A percentile compares a stretch with the other conserved stretches of the same genome.
These are phyloP conservation scores for Fusarium graminum DNA, from an alignment of 2,329 filamentous ascomycete species.

Conservation along the genomic window DNA sequence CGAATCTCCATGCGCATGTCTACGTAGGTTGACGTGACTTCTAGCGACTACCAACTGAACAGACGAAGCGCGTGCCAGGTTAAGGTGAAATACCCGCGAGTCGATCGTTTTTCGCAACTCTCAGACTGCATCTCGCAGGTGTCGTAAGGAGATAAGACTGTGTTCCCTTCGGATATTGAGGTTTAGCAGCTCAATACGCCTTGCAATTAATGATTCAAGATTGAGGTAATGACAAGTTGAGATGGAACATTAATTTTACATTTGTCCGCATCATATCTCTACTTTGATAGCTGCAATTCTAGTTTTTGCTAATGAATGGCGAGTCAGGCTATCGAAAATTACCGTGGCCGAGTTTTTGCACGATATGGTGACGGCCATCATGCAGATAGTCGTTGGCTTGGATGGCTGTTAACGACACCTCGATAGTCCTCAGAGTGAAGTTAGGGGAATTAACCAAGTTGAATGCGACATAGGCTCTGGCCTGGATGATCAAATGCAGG, in stretches of 20 bases:
- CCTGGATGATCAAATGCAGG: no score
- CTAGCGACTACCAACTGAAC: conserved; percentile 51
- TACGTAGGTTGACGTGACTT: conserved; percentile 47
- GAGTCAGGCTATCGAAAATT: conserved; percentile 54
- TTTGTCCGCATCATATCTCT: conserved; percentile 41
- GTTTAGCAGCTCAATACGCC: conserved; percentile 45
- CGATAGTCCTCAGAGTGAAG: conserved; percentile 46
- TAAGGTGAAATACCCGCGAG: conserved; percentile 44
- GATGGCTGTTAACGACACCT: conserved; percentile 56
- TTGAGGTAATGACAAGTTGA: conserved; percentile 1
- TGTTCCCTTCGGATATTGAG: conserved; percentile 49
- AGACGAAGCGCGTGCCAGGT: conserved; percentile 48
- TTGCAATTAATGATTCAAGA: conserved; percentile 26
- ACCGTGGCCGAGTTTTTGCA: conserved; percentile 51
- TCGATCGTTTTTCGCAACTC: conserved; percentile 36
- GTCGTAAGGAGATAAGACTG: conserved; percentile 49
- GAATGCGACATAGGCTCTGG: no score
- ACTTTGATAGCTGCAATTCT: conserved; percentile 54
- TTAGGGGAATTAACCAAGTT: no score
- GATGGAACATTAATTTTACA: conserved; percentile 47
- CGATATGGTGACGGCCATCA: conserved; percentile 44
- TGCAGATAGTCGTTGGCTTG: conserved; percentile 54
- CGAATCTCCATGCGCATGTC: conserved; percentile 52
- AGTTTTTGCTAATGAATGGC: conserved; percentile 45
- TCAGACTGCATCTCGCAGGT: conserved; percentile 48